Base-by-base conservation (phyloP, 2,329 filamentous ascomycete species). In the Colletotrichum shisoi region DNA sequence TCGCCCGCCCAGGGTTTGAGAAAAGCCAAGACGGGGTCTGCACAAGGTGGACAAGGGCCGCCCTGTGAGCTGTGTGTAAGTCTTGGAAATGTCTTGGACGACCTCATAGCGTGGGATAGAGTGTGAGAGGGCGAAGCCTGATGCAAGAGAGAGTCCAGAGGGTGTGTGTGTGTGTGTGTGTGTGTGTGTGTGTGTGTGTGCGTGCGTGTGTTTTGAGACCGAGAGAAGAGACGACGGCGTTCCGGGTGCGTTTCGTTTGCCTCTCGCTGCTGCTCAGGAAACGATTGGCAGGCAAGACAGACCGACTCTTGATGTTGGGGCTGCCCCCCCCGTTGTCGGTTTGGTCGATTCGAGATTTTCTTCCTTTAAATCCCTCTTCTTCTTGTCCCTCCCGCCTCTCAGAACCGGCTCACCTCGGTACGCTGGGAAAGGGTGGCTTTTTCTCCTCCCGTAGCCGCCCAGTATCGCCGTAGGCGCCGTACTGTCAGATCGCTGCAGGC, bases 11-110 rank as follows among this genome's bases (percentile, higher is more conserved):
- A 57, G 45, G 59, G 61, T 65, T 60, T 44, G 44, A 68, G 54
- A 49, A 65, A 53, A 59, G 62, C 61, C 65, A 64, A 68, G 62
- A 64, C 48, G 51, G 64, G 65, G 65, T 68, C 61, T 65, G 54
- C 56, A 56, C 65, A 68, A 59, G 61, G 65, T 64, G 61, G 46
- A 65, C 65, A 65, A 51, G 65, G 65, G 21, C 54, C 65, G 34
- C 45, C 49, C 34, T 56, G 65, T 57, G 61, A 31, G 45, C 65
- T 68, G 61, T 68, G 65, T 60, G 61, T 59, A 51, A 21, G 52
- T 40, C 54, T 64, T 48, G 54, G 64, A 65, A 65, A 66, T 31
- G 65, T 68, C 61, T 60, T 68, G 65, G 49, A 60, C 65, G 49
- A 60, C 65, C 61, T 64, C 61, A 65, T 68, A 56, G 61, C 58